A percentile compares a stretch with the other conserved stretches of the same genome.
Evolutionary conservation across 148 eudicot species (phyloP).

Genomic region (Vaccinium corymbosum): DNA sequence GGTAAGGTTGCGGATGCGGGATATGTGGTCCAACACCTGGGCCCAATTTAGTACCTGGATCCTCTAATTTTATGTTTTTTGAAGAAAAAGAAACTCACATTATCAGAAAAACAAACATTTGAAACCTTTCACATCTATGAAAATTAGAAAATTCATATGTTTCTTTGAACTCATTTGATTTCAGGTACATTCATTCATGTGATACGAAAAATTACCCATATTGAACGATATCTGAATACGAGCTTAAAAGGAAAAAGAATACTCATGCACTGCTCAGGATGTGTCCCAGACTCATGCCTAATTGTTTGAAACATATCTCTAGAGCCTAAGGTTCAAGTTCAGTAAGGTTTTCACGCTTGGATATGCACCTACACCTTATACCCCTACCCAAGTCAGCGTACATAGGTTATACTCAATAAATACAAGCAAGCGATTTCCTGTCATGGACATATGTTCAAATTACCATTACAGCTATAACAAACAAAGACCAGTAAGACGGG

Average conservation of each 20-base stretch:
- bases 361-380: too few species aligned
- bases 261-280: too few species aligned
- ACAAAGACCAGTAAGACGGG: not conserved
- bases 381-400: too few species aligned
- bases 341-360: too few species aligned
- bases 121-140: not conserved
- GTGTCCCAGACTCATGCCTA: too few species aligned
- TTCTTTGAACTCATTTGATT: not conserved
- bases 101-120: not conserved
- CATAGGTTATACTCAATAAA: too few species aligned
- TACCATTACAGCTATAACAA: not conserved
- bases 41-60: not conserved
- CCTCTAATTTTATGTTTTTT: not conserved
- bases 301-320: too few species aligned
- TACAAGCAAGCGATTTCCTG: not conserved
- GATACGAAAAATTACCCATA: not conserved
- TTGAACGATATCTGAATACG: not conserved
- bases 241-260: too few species aligned
- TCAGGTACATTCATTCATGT: not conserved
- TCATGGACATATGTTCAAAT: not conserved
- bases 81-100: not conserved
- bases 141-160: not conserved
- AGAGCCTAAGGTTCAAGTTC: too few species aligned
- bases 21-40: not conserved
- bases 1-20: not conserved